Conservation (phyloP, 2,329 filamentous ascomycete species). For the Grosmannia penicillata region DNA sequence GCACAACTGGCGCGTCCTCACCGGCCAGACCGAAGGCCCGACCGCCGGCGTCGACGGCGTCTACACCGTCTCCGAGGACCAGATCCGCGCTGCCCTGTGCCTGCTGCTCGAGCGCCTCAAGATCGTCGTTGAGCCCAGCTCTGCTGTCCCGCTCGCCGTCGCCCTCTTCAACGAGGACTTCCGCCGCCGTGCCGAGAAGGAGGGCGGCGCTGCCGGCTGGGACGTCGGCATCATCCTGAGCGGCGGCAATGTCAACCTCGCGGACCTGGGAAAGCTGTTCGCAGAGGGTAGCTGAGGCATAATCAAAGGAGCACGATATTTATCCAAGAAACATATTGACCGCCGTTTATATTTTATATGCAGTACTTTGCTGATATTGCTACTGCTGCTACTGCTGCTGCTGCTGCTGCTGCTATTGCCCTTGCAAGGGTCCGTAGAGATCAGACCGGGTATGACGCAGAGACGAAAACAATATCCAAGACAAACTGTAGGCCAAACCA, state of each 20-base stretch:
- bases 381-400: too few species aligned
- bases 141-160: slow-evolving; percentile 71
- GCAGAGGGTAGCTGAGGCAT: background rate
- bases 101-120: slow-evolving; percentile 81
- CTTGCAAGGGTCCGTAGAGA: too few species aligned
- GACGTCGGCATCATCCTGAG: slow-evolving; percentile 46
- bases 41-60: slow-evolving; percentile 57
- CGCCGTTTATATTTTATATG: too few species aligned
- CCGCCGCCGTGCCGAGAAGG: slow-evolving; percentile 48
- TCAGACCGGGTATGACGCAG: too few species aligned
- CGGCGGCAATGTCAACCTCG: slow-evolving; percentile 44
- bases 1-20: slow-evolving; percentile 65
- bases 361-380: too few species aligned
- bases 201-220: slow-evolving; percentile 63
- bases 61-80: slow-evolving; percentile 60
- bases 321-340: too few species aligned
- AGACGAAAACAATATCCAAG: too few species aligned
- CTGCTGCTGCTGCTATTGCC: too few species aligned
- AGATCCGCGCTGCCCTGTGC: slow-evolving; percentile 64
- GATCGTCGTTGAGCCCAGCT: slow-evolving; percentile 77
- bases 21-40: slow-evolving; percentile 14
- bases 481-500: too few species aligned
- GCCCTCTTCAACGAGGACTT: slow-evolving; percentile 81
- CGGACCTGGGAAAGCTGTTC: slow-evolving; percentile 38
- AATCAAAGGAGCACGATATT: too few species aligned